Conservation (phyloP, 306 rosid genomes). For the Medicago ruthenica region DNA sequence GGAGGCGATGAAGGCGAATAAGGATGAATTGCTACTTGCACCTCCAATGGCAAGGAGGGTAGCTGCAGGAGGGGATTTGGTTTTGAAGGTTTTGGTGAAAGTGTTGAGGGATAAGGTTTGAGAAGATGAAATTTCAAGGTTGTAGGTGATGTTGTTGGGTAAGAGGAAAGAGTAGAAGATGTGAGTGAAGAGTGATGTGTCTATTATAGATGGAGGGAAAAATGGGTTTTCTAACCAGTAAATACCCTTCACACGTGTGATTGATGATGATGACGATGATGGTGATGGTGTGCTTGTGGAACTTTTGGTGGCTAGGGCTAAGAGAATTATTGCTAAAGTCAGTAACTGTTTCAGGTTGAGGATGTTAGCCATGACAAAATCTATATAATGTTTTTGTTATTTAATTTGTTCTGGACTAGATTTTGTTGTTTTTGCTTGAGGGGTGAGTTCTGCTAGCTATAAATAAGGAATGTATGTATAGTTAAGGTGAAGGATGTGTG, state of each 20-base stretch:
- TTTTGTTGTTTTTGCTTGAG: neutral
- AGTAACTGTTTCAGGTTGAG: neutral
- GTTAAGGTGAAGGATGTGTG: neutral
- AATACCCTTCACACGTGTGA: constrained; percentile 54
- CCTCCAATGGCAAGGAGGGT: constrained; percentile 71
- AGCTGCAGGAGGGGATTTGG: constrained; percentile 45
- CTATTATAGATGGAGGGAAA: constrained; percentile 66
- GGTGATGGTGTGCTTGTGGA: constrained; percentile 3
- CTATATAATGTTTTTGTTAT: neutral
- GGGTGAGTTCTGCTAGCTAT: neutral
- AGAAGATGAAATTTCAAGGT: constrained; percentile 45
- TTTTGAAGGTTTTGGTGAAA: constrained; percentile 54
- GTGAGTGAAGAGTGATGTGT: constrained; percentile 75
- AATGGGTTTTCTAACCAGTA: constrained; percentile 54
- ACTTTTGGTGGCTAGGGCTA: neutral
- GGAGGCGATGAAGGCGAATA: constrained; percentile 56
- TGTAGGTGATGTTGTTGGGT: constrained; percentile 53
- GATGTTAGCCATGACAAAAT: constrained; percentile 34
- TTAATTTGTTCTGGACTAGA: too few species aligned
- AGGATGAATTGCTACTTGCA: constrained; percentile 16
- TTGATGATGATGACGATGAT: neutral
- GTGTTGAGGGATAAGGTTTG: constrained; percentile 41
- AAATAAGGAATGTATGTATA: neutral
- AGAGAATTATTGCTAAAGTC: neutral
- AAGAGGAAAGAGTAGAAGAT: constrained; percentile 61